Percentiles rank a stretch among this genome's conserved stretches.
Conservation (phyloP, 352 stramenopile genomes). For the Pythium rishiriense region DNA sequence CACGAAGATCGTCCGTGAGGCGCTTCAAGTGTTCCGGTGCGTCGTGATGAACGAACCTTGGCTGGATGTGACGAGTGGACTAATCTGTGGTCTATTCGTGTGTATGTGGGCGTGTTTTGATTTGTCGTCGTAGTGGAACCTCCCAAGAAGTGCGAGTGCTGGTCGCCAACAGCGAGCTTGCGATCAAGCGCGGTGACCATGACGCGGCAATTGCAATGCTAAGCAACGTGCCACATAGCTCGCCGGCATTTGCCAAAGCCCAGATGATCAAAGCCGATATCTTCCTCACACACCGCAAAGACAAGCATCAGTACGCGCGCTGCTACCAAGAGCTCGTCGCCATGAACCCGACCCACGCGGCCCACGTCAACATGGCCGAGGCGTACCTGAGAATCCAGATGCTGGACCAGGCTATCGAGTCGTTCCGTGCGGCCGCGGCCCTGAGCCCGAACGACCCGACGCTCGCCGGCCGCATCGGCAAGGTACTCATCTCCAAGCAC, state of each 20-base stretch:
- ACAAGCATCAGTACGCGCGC: slow-evolving; percentile 88
- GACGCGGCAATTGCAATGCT: slow-evolving; percentile 90
- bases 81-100: background rate
- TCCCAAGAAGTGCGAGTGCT: slow-evolving; percentile 90
- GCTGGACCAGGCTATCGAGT: slow-evolving; percentile 85
- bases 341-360: slow-evolving; percentile 65
- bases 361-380: slow-evolving; percentile 88
- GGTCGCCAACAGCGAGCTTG: slow-evolving; percentile 89
- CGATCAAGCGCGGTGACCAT: slow-evolving; percentile 90
- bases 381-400: slow-evolving; percentile 93
- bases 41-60: no score
- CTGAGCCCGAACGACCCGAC: slow-evolving; percentile 68
- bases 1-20: slow-evolving; percentile 64
- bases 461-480: slow-evolving; percentile 86
- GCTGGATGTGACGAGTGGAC: no score
- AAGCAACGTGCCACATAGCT: slow-evolving; percentile 75
- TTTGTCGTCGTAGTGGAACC: slow-evolving; percentile 44
- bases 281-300: slow-evolving; percentile 90
- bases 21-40: slow-evolving; percentile 68
- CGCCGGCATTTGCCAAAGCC: slow-evolving; percentile 80
- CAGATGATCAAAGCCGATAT: slow-evolving; percentile 94
- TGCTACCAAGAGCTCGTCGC: slow-evolving; percentile 91
- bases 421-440: slow-evolving; percentile 59
- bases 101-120: no score
- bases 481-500: slow-evolving; percentile 91